These are phyloP conservation scores for Scenedesmus sp. DNA, from an alignment of 163 green algal species.

Conservation along the genomic window DNA sequence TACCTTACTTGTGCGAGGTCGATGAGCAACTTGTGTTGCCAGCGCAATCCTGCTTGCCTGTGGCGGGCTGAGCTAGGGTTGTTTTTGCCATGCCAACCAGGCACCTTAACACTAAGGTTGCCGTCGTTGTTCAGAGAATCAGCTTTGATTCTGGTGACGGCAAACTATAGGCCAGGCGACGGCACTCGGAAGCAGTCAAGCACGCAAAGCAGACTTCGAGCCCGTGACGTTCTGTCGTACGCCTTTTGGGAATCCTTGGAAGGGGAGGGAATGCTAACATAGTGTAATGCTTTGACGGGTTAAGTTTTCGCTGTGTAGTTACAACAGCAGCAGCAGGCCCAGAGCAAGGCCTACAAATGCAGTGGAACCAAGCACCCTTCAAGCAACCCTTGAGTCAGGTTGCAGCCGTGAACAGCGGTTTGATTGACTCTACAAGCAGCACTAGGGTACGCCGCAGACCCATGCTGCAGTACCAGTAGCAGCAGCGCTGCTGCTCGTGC, in stretches of 20 bases:
- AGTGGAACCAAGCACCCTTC: not conserved
- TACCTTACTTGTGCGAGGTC: not conserved
- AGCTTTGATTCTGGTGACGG: not conserved
- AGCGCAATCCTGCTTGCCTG: not conserved
- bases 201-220: not conserved
- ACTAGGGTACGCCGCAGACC: not conserved
- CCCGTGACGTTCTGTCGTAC: not conserved
- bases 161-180: not conserved
- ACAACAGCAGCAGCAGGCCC: not conserved
- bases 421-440: not conserved
- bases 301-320: not conserved
- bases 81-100: not conserved
- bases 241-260: too few species aligned
- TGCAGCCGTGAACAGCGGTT: not conserved
- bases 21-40: not conserved
- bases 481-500: not conserved
- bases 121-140: not conserved
- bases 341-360: not conserved
- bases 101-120: not conserved
- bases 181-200: not conserved
- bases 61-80: slow-evolving; percentile 19
- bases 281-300: not conserved
- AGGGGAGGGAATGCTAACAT: too few species aligned
- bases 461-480: not conserved
- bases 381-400: not conserved